Base-by-base conservation (phyloP, 169 alveolate genomes). In the Fabrea salina region DNA sequence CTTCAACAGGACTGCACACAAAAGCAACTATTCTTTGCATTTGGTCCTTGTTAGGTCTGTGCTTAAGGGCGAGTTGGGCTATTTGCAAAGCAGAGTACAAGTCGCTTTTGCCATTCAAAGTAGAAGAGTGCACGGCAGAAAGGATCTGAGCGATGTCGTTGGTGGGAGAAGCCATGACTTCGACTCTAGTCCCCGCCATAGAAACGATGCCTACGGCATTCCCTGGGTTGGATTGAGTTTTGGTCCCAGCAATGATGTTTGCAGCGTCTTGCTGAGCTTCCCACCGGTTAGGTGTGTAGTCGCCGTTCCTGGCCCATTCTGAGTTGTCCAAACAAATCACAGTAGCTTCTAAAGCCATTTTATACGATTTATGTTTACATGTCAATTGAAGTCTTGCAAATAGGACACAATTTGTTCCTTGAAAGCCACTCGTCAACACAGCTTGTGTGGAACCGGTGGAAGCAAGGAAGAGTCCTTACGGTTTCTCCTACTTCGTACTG, bases 311-410 rank as follows among this genome's bases (percentile, higher is more conserved):
- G 40, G 98, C 89, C 93, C 95, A 97, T 85, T 98, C 99, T 39
- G 99, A 95, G 87, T 97, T 98, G 88, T 98, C 99, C 58, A 98
- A 61, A 75, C 98, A 95, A 13, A 98, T 84, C 57, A 97, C 90
- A 19, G 98, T 92, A 43, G 99, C 99, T 90, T 98, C 99, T 74
- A 97, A n/a, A n/a, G n/a, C n/a, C n/a, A n/a, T n/a, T n/a, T n/a
- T n/a, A n/a, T n/a, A n/a, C n/a, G n/a, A n/a, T n/a, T n/a, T n/a
- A n/a, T n/a, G n/a, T n/a, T n/a, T n/a, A n/a, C n/a, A 37, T 61
- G 11, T 61, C 74, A 16, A 61, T 30, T 61, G 74, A 37, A n/a
- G 50, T 68, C 35, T 72, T 72, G 51, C 80, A 72, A 16, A 72
- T 25, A 11, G 80, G 80, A 51, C 80, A 72, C 16, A 72, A n/a